A percentile compares a stretch with the other conserved stretches of the same genome.
Conservation (phyloP, 1,139 yeast genomes). For the Saccharomyces hybrid region DNA sequence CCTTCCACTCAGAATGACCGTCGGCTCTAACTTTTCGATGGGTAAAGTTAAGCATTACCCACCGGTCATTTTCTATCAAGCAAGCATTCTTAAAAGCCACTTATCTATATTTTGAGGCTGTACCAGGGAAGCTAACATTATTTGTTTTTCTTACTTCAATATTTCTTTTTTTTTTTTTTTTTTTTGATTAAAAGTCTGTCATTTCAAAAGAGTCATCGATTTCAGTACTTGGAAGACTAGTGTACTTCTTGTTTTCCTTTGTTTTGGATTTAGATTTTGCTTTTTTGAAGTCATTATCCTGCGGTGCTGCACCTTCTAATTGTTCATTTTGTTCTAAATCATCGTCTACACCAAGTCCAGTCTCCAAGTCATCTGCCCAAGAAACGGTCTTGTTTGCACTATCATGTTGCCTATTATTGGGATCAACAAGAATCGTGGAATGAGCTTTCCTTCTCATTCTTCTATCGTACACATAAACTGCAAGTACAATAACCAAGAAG, state of each 20-base stretch:
- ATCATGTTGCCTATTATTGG: slow-evolving; percentile 13
- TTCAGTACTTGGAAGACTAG: slow-evolving; percentile 18
- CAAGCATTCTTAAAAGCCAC: too few species aligned
- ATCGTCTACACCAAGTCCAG: slow-evolving; percentile 33
- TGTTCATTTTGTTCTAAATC: slow-evolving; percentile 1
- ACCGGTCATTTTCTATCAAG: too few species aligned
- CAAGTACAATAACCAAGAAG: slow-evolving; percentile 16
- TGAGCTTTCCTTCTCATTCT: slow-evolving; percentile 8
- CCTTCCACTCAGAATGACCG: too few species aligned
- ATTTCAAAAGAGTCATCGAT: slow-evolving; percentile 19
- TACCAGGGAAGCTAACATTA: too few species aligned
- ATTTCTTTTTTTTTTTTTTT: not conserved
- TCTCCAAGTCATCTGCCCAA: slow-evolving; percentile 32
- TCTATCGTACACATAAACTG: slow-evolving; percentile 15
- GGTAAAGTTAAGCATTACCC: too few species aligned
- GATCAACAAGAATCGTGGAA: slow-evolving; percentile 26
- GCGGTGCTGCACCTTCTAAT: slow-evolving; percentile 5
- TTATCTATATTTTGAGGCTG: too few species aligned
- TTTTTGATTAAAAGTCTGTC: slow-evolving; percentile 12
- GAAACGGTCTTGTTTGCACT: slow-evolving; percentile 29
- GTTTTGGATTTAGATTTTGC: not conserved
- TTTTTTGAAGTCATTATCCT: not conserved
- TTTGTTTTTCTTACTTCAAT: too few species aligned
- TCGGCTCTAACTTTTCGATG: too few species aligned
- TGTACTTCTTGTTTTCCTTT: slow-evolving; percentile 16